phyloP scores from a whole-genome alignment of 257 asterid species.

The Nicotiana tabacum region DNA sequence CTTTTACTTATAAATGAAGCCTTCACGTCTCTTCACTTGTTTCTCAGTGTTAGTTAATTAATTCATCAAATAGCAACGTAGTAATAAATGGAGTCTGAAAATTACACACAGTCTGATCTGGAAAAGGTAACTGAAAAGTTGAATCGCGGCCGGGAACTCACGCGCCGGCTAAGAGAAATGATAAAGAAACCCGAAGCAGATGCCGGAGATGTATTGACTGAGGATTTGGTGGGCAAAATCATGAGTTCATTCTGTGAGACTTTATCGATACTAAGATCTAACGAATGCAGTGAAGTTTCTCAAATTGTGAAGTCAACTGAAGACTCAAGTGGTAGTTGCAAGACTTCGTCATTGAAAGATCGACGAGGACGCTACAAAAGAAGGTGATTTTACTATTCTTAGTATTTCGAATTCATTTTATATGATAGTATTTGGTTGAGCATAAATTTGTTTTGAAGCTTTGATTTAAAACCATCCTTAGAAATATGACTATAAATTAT shows the following conservation, averaged over 20 bases:
- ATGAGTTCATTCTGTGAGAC: slow-evolving; percentile 31
- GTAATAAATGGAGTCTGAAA: background rate
- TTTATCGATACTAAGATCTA: slow-evolving; percentile 23
- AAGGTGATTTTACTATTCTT: slow-evolving; percentile 22
- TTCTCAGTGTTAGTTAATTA: background rate
- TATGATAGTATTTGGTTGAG: too few relatives aligned
- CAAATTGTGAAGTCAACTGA: slow-evolving; percentile 22
- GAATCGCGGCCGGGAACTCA: slow-evolving; percentile 35
- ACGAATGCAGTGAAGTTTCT: slow-evolving; percentile 30
- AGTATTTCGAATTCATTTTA: too few relatives aligned
- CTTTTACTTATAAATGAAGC: background rate
- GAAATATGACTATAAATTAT: too few relatives aligned
- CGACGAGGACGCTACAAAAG: slow-evolving; percentile 60
- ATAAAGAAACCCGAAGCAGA: slow-evolving; percentile 9
- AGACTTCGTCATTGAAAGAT: slow-evolving; percentile 35
- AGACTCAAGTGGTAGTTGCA: slow-evolving; percentile 37
- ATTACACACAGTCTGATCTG: background rate
- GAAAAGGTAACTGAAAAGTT: slow-evolving; percentile 28
- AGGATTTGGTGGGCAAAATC: slow-evolving; percentile 27
- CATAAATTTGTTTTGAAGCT: background rate
- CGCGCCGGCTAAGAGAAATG: slow-evolving; percentile 33
- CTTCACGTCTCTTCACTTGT: background rate
- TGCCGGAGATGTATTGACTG: background rate
- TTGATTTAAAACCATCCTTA: too few relatives aligned
- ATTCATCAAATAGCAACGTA: too few relatives aligned